phyloP scores from a whole-genome alignment of 140 eudicot genomes.

The Oenanthe javanica region DNA sequence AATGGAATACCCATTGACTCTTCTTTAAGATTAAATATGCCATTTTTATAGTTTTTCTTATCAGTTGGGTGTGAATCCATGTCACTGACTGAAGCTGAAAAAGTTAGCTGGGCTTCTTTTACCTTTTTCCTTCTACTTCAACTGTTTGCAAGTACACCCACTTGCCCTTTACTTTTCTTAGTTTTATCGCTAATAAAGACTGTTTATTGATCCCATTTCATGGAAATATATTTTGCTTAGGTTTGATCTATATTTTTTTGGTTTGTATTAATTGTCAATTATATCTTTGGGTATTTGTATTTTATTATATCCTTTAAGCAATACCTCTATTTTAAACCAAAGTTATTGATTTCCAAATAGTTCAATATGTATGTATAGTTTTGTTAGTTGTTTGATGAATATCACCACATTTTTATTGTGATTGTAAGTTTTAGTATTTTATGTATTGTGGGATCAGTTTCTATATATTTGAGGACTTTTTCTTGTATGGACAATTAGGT shows the following conservation, averaged over 20 bases:
- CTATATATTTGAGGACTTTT: neutral
- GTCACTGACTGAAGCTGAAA: slow-evolving; percentile 1
- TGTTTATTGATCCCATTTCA: neutral
- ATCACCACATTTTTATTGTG: neutral
- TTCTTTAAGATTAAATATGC: neutral
- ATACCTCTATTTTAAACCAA: neutral
- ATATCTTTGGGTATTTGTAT: neutral
- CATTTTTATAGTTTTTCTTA: neutral
- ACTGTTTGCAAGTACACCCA: slow-evolving; percentile 5
- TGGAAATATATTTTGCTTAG: neutral
- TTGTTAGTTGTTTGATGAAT: neutral
- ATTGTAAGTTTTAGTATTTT: neutral
- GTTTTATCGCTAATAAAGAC: neutral
- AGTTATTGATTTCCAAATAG: neutral
- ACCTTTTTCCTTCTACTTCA: neutral
- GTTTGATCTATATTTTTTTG: neutral
- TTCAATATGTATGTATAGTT: neutral
- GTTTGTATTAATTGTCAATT: neutral
- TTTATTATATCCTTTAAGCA: neutral
- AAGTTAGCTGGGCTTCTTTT: neutral
- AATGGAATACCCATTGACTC: slow-evolving; percentile 10
- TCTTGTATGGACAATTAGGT: neutral
- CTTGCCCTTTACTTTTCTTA: neutral
- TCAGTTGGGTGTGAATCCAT: neutral
- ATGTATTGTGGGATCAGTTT: neutral